A percentile compares a stretch with the other conserved stretches of the same genome.
Conservation (phyloP, 1,284 basidiomycete genomes). For the Laetiporus sulphureus region DNA sequence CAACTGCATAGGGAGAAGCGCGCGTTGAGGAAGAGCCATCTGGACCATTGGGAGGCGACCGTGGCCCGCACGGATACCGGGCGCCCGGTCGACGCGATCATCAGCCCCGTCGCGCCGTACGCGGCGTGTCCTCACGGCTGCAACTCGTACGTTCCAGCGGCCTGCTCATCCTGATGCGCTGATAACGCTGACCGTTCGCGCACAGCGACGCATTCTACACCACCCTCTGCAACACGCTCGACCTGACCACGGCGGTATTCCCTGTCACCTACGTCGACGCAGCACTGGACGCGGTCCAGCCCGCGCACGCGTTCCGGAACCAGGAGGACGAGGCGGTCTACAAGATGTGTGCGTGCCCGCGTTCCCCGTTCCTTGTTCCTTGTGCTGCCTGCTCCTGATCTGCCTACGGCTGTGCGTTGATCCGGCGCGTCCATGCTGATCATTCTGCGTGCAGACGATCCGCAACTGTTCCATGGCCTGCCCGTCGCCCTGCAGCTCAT, state of each 20-base stretch:
- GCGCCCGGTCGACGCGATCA: slow-evolving; percentile 58
- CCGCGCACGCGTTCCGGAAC: slow-evolving; percentile 31
- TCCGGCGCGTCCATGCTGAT: slow-evolving; percentile 10
- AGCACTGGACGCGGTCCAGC: slow-evolving; percentile 34
- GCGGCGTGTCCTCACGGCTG: slow-evolving; percentile 50
- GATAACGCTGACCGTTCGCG: not conserved
- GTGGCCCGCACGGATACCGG: slow-evolving; percentile 44
- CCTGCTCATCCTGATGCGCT: not conserved
- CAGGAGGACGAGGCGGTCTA: slow-evolving; percentile 37
- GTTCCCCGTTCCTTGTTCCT: no score
- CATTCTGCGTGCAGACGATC: slow-evolving; percentile 44
- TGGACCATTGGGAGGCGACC: slow-evolving; percentile 54
- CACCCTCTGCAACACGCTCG: slow-evolving; percentile 59
- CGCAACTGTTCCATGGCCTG: slow-evolving; percentile 35
- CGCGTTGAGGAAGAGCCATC: slow-evolving; percentile 39
- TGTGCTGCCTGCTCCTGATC: no score
- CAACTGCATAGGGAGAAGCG: slow-evolving; percentile 42
- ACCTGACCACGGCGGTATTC: slow-evolving; percentile 61
- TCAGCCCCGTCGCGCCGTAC: slow-evolving; percentile 47
- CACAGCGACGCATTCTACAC: slow-evolving; percentile 48
- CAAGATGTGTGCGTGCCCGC: slow-evolving; percentile 41
- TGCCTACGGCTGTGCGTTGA: not conserved
- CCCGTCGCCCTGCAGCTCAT: slow-evolving; percentile 47
- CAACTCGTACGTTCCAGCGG: slow-evolving; percentile 31
- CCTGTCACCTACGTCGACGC: slow-evolving; percentile 60